Evolutionary conservation across 169 alveolate genomes (phyloP).

Genomic region (Besnoitia besnoiti): DNA sequence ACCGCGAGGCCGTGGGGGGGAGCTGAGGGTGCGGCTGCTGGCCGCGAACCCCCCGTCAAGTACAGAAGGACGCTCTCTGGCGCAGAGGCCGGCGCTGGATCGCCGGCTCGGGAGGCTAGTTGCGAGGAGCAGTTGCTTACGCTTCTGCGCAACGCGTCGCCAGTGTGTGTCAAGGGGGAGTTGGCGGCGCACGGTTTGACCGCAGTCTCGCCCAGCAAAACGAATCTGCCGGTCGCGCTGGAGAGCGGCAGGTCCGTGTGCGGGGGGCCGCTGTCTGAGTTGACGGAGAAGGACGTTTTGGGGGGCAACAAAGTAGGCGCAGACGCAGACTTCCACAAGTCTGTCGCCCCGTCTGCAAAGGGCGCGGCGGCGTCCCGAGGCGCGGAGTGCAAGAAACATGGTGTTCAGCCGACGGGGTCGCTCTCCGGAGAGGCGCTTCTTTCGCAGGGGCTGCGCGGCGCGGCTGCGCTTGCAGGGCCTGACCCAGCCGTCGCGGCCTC

Average conservation of each 20-base stretch:
- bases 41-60: constrained; percentile 21
- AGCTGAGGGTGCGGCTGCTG: neutral
- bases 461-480: neutral
- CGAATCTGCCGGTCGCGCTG: neutral
- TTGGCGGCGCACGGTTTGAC: neutral
- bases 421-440: neutral
- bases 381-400: neutral
- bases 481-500: neutral
- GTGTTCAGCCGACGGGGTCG: neutral
- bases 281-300: neutral
- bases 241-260: neutral
- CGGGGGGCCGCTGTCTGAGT: neutral
- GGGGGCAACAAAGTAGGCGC: neutral
- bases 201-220: neutral
- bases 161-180: neutral
- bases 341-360: neutral
- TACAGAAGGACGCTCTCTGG: neutral
- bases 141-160: neutral
- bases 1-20: neutral
- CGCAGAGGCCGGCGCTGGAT: neutral
- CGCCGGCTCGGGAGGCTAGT: neutral
- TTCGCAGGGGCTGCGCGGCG: neutral
- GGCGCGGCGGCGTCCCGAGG: neutral
- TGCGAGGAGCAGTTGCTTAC: neutral
- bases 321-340: neutral